A percentile compares a stretch with the other conserved stretches of the same genome.
These are phyloP conservation scores for Paramecium sexaurelia DNA, from an alignment of 73 alveolate genomes.

Conservation along the genomic window DNA sequence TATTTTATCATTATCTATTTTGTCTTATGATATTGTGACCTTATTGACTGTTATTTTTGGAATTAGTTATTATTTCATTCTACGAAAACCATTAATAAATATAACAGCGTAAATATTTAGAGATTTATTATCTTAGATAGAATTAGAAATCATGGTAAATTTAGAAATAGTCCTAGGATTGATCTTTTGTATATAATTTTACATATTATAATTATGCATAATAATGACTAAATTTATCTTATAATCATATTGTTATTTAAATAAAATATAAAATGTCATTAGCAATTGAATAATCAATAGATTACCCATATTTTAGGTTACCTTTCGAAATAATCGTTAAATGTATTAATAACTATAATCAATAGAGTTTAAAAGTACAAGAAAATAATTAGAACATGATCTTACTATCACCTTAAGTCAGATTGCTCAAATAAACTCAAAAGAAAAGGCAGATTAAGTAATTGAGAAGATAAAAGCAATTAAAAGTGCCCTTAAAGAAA, in stretches of 20 bases:
- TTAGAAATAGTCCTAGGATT: neutral
- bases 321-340: conserved; percentile 13
- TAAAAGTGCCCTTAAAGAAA: neutral
- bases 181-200: neutral
- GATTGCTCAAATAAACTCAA: neutral
- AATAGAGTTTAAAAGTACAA: neutral
- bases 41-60: too few relatives aligned
- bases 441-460: neutral
- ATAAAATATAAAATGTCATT: neutral
- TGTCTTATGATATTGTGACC: too few relatives aligned
- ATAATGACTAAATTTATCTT: neutral
- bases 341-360: neutral
- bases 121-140: neutral
- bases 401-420: neutral
- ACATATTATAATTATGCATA: neutral
- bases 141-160: neutral
- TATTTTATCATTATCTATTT: neutral
- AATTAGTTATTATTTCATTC: too few relatives aligned
- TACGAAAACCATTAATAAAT: too few relatives aligned
- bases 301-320: neutral
- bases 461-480: neutral
- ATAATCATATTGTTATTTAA: neutral
- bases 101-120: too few relatives aligned
- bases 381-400: conserved; percentile 10
- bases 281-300: neutral